A percentile compares a stretch with the other conserved stretches of the same genome.
These are phyloP conservation scores for Ophiocordyceps robertsii DNA, from an alignment of 2,329 filamentous ascomycete species.

Conservation along the genomic window DNA sequence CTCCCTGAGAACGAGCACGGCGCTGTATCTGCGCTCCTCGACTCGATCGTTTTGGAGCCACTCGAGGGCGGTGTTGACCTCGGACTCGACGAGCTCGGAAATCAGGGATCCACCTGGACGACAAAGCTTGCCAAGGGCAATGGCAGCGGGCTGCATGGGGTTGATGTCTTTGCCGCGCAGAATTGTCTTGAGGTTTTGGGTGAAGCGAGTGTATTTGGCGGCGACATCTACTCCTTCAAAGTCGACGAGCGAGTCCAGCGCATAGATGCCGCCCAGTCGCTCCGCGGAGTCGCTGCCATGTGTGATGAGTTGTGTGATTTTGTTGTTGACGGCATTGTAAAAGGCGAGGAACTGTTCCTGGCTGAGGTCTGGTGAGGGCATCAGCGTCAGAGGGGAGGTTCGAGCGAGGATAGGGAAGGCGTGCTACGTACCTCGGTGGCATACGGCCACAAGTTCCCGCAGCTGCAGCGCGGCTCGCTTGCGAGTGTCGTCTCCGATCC, in stretches of 20 bases:
- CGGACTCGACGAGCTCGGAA: constrained; percentile 88
- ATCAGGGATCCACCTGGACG: constrained; percentile 87
- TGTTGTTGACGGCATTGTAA: constrained; percentile 42
- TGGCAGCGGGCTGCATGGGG: constrained; percentile 81
- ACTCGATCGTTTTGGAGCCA: constrained; percentile 93
- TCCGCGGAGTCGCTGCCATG: constrained; percentile 80
- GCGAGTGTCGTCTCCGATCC: constrained; percentile 32
- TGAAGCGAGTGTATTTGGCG: constrained; percentile 88
- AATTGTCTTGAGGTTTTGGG: constrained; percentile 76
- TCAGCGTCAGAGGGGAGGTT: constrained; percentile 6
- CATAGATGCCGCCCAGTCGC: constrained; percentile 81
- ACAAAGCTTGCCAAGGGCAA: constrained; percentile 79
- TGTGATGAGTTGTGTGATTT: constrained; percentile 55
- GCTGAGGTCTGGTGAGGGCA: constrained; percentile 47
- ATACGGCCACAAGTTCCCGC: constrained; percentile 39
- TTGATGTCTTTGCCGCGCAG: constrained; percentile 82
- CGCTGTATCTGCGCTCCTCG: constrained; percentile 85
- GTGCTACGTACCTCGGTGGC: constrained; percentile 35
- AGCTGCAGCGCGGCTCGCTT: constrained; percentile 40
- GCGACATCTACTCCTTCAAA: constrained; percentile 92
- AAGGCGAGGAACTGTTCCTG: constrained; percentile 60
- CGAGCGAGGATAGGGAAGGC: neutral
- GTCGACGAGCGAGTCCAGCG: constrained; percentile 84
- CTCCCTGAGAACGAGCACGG: constrained; percentile 81
- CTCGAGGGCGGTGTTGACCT: constrained; percentile 91